Base-by-base conservation (phyloP, 306 rosid species). In the Pachyrhizus erosus region DNA sequence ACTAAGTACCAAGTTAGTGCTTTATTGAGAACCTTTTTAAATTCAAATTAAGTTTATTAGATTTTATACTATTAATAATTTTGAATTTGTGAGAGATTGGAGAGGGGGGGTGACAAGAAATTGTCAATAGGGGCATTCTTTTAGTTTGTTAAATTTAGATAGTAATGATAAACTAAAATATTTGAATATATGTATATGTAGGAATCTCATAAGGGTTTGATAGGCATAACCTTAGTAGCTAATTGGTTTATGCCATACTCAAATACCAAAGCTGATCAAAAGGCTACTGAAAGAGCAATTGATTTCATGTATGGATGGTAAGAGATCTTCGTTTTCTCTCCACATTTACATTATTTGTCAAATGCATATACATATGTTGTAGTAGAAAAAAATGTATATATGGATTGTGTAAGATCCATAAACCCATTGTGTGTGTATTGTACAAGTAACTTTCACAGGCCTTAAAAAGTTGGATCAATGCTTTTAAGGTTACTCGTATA, bases 1-100 rank as follows among this genome's bases (percentile, higher is more conserved):
- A 39, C 80, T 0, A 81, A 73, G 4, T 81, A 49, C 15, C 84
- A 81, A 54, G 85, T 70, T n/a, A 0, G 9, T 52, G 5, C 0
- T 45, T 45, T 9, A 3, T 45, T 45, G 1, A 13, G 5, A 45
- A 11, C 51, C 45, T 8, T 43, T 12, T 7, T 46, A 15, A 4
- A 46, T 15, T 46, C 0, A 15, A 46, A n/a, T n/a, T n/a, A n/a
- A 46, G 7, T 46, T 14, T 14, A 7, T 46, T 46, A 12, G 51
- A 13, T 0, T 45, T 45, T 45, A 45, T 2, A 7, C 49, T 45
- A 45, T 12, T 45, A 12, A 45, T 45, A 1, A 45, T 45, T 45
- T 45, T 45, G 49, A 45, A 45, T 45, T 45, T 2, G 49, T 11
- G 49, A 11, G 49, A 5, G 17, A 12, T 45, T 11, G n/a, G n/a